Evolutionary conservation across 805 yeast genomes (phyloP).

Genomic region (Yarrowia hollandica): DNA sequence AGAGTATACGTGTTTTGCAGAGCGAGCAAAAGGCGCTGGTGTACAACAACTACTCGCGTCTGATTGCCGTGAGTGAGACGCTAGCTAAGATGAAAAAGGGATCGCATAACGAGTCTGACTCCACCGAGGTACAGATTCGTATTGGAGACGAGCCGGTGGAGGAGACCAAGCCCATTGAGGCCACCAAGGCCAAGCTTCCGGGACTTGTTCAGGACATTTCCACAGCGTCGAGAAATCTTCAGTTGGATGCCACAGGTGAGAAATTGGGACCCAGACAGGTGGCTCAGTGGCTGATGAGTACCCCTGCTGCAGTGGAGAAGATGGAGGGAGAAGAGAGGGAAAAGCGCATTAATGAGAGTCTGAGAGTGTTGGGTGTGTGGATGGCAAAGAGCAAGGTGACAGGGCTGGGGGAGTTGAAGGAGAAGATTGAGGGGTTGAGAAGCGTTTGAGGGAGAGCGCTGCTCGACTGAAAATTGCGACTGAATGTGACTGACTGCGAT

Average conservation of each 20-base stretch:
- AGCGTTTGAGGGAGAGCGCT: too few species aligned
- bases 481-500: too few species aligned
- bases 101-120: not conserved
- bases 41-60: conserved; percentile 44
- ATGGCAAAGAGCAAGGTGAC: conserved; percentile 1
- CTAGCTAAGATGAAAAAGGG: conserved; percentile 36
- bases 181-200: not conserved
- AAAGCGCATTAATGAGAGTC: not conserved
- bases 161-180: not conserved
- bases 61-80: conserved; percentile 42
- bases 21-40: conserved; percentile 45
- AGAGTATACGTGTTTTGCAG: conserved; percentile 40
- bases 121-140: not conserved
- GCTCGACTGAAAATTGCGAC: too few species aligned
- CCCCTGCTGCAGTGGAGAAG: not conserved
- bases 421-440: not conserved
- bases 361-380: conserved; percentile 5
- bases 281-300: conserved; percentile 13
- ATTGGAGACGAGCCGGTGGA: conserved; percentile 8
- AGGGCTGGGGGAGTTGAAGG: not conserved
- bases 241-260: not conserved
- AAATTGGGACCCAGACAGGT: conserved; percentile 8
- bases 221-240: not conserved
- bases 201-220: not conserved
- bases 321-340: not conserved